phyloP scores from a whole-genome alignment of 106 monocot species.

The Platanthera guangdongensis region DNA sequence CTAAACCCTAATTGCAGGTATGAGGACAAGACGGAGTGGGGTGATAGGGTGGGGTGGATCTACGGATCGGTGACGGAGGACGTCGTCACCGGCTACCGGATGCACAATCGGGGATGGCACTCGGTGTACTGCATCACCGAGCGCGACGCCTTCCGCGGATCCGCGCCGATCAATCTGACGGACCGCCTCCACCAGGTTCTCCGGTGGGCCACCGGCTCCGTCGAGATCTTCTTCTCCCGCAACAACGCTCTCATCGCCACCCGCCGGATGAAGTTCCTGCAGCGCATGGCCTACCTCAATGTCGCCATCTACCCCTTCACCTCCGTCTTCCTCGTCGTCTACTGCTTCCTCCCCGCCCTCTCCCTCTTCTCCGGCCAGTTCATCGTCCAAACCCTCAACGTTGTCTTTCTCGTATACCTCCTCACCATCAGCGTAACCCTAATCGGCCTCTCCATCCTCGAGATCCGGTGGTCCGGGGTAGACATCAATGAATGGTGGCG shows the following conservation, averaged over 20 bases:
- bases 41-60: conserved; percentile 41
- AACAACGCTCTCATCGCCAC: conserved; percentile 60
- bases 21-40: conserved; percentile 78
- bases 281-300: conserved; percentile 50
- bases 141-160: conserved; percentile 64
- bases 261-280: conserved; percentile 44
- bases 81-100: conserved; percentile 72
- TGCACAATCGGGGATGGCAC: conserved; percentile 74
- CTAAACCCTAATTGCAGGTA: conserved; percentile 22
- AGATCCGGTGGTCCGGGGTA: conserved; percentile 60
- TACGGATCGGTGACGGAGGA: conserved; percentile 50
- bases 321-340: conserved; percentile 58
- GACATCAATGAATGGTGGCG: conserved; percentile 67
- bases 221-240: conserved; percentile 75
- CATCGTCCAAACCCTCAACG: conserved; percentile 24
- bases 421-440: conserved; percentile 43
- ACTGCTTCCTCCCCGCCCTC: conserved; percentile 72
- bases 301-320: conserved; percentile 56
- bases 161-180: conserved; percentile 39
- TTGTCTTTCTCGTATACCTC: conserved; percentile 41
- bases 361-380: conserved; percentile 62
- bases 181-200: conserved; percentile 64
- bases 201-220: conserved; percentile 71
- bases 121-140: conserved; percentile 69
- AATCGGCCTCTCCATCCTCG: conserved; percentile 43